Percentiles rank a stretch among this genome's conserved stretches.
Evolutionary conservation across 2,329 filamentous ascomycete genomes (phyloP).

Genomic region (Penicillium sumatraense): DNA sequence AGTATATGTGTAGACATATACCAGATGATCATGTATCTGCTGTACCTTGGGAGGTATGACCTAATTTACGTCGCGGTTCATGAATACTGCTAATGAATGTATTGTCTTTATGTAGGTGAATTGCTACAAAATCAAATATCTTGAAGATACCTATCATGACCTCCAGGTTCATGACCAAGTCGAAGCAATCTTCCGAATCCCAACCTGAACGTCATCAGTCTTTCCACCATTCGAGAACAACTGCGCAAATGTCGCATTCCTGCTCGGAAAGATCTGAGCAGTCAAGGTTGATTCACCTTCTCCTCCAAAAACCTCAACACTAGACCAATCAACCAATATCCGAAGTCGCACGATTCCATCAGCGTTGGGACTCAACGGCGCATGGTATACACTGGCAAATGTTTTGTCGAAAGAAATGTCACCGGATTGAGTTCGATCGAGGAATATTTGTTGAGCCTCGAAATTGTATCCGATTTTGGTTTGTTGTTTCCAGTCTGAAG

Average conservation of each 20-base stretch:
- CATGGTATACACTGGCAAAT: constrained; percentile 26
- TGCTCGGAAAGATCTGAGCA: constrained; percentile 33
- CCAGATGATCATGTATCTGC: no score
- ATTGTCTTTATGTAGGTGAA: not conserved
- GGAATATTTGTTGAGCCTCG: constrained; percentile 22
- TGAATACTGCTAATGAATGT: no score
- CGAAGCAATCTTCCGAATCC: not conserved
- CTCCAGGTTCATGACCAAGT: not conserved
- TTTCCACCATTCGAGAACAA: constrained; percentile 22
- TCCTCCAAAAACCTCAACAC: constrained; percentile 35
- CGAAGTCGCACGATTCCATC: constrained; percentile 24
- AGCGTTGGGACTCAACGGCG: constrained; percentile 17
- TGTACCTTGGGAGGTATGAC: no score
- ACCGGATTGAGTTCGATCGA: constrained; percentile 30
- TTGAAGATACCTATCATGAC: not conserved
- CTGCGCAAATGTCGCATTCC: constrained; percentile 17
- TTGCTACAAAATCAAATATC: not conserved
- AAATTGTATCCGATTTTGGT: constrained; percentile 36
- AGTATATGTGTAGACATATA: no score
- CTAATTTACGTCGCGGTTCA: no score
- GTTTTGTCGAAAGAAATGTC: constrained; percentile 28
- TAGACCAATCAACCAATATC: constrained; percentile 35
- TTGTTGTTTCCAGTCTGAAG: constrained; percentile 23
- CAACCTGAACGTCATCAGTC: constrained; percentile 18
- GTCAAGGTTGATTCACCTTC: constrained; percentile 32